Conservation (phyloP, 148 eudicot genomes). For the Chenopodium berlandieri region DNA sequence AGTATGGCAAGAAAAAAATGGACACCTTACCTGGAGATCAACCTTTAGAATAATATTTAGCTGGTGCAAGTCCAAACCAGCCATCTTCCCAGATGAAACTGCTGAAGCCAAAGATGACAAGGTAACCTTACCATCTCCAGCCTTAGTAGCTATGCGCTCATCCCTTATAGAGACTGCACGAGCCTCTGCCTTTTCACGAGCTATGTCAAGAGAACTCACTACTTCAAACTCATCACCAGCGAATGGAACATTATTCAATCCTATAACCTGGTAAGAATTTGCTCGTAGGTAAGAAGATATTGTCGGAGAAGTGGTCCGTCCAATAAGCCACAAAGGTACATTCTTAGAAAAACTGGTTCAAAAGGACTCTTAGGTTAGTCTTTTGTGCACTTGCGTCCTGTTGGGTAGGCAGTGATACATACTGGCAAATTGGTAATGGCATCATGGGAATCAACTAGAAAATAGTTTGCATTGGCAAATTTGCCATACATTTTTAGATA, state of each 20-base stretch:
- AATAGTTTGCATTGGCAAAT: too few species aligned
- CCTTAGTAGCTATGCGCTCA: conserved; percentile 75
- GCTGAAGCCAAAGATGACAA: conserved; percentile 93
- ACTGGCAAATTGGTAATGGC: background rate
- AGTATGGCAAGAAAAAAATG: background rate
- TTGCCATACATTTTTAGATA: too few species aligned
- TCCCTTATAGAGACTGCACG: conserved; percentile 54
- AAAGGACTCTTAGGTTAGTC: background rate
- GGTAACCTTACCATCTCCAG: conserved; percentile 86
- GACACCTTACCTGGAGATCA: conserved; percentile 68
- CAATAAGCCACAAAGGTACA: background rate
- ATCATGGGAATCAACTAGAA: too few species aligned
- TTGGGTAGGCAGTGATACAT: background rate
- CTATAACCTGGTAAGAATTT: conserved; percentile 63
- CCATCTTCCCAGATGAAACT: conserved; percentile 56
- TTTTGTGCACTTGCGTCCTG: background rate
- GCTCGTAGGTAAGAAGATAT: background rate
- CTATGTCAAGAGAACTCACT: conserved; percentile 75
- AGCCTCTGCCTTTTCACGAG: conserved; percentile 76
- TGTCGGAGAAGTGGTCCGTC: conserved; percentile 1
- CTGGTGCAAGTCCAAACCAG: conserved; percentile 89
- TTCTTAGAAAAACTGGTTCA: background rate
- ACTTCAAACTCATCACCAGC: conserved; percentile 98
- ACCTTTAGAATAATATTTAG: conserved; percentile 86
- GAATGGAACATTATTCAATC: conserved; percentile 78